These are phyloP conservation scores for Huntiella abstrusa DNA, from an alignment of 2,329 filamentous ascomycete genomes.

Conservation along the genomic window DNA sequence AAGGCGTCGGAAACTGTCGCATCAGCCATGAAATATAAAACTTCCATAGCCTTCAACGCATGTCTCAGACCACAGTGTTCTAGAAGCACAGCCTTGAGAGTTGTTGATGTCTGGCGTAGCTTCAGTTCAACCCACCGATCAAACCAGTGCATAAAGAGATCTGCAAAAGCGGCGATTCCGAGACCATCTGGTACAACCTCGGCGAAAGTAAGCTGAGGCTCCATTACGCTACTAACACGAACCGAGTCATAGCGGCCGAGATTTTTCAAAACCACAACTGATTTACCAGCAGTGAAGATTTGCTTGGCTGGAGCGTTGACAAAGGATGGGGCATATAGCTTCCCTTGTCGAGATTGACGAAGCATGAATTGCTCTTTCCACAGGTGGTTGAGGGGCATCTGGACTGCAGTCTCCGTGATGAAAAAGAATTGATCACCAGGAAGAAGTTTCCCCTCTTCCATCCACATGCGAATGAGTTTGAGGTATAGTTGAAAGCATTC, in stretches of 20 bases:
- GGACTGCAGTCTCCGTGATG: conserved; percentile 38
- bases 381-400: conserved; percentile 41
- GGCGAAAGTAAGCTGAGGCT: conserved; percentile 35
- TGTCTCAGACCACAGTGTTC: conserved; percentile 46
- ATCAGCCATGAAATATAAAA: conserved; percentile 60
- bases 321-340: conserved; percentile 54
- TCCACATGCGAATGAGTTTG: conserved; percentile 64
- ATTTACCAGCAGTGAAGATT: conserved; percentile 80
- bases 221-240: conserved; percentile 17
- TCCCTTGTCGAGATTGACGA: conserved; percentile 37
- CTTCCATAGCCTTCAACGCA: conserved; percentile 46
- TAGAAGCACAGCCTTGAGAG: conserved; percentile 48
- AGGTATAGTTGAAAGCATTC: conserved; percentile 69
- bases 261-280: conserved; percentile 62
- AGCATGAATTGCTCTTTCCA: conserved; percentile 64
- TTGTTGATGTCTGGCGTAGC: conserved; percentile 48
- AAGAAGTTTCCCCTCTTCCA: conserved; percentile 56
- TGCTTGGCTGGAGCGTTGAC: conserved; percentile 48
- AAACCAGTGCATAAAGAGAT: conserved; percentile 54
- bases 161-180: conserved; percentile 48
- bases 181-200: conserved; percentile 30
- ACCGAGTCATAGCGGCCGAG: conserved; percentile 35
- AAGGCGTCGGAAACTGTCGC: conserved; percentile 49
- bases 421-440: conserved; percentile 56
- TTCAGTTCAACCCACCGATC: conserved; percentile 59